Evolutionary conservation across 352 stramenopile species (phyloP).

Genomic region (Globisporangium irregulare): DNA sequence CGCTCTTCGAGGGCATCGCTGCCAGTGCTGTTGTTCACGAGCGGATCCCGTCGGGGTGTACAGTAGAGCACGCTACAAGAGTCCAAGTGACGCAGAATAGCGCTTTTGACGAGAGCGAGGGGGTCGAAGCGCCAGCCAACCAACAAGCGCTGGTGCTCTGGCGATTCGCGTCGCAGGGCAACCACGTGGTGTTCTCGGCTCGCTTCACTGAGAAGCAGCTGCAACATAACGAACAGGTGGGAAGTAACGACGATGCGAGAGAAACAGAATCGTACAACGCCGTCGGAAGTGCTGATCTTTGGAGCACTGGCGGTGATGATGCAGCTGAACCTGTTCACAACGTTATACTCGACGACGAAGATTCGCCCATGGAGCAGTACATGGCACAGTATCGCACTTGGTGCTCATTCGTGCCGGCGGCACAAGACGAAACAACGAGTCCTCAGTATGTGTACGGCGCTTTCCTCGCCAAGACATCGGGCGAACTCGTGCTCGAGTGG

Average conservation of each 20-base stretch:
- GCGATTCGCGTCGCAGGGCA: not conserved
- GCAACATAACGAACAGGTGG: not conserved
- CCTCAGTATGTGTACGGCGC: constrained; percentile 28
- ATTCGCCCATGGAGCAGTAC: not conserved
- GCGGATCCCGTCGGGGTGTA: constrained; percentile 2
- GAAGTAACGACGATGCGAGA: not conserved
- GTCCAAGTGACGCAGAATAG: not conserved
- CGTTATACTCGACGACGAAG: not conserved
- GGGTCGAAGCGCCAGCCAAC: not conserved
- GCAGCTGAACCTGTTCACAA: no score
- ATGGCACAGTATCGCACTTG: constrained; percentile 29
- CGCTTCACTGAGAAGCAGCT: not conserved
- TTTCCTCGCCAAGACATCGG: constrained; percentile 21
- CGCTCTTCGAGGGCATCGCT: not conserved
- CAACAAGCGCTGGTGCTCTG: constrained; percentile 5
- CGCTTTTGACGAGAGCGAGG: not conserved
- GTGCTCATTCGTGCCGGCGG: constrained; percentile 19
- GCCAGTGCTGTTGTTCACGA: not conserved
- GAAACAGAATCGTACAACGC: not conserved
- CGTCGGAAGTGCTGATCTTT: not conserved
- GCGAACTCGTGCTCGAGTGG: constrained; percentile 37
- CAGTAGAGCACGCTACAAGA: not conserved
- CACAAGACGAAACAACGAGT: not conserved
- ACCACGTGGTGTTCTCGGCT: not conserved
- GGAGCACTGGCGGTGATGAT: not conserved